Conservation (phyloP, 1,284 basidiomycete species). For the Hemileia vastatrix region DNA sequence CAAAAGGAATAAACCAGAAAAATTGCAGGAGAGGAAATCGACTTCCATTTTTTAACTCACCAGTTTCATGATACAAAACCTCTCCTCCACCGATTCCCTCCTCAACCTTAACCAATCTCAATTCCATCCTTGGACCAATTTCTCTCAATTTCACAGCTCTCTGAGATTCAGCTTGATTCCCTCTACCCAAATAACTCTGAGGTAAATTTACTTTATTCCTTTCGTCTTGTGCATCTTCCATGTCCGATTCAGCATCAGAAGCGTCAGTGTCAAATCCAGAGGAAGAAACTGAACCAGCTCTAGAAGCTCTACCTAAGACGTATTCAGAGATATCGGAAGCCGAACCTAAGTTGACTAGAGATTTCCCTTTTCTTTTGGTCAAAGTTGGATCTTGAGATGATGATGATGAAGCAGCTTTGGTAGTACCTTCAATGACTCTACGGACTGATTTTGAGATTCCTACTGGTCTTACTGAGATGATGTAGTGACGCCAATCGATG, state of each 20-base stretch:
- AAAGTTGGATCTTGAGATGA: conserved; percentile 37
- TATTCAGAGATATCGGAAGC: conserved; percentile 95
- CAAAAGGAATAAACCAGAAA: conserved; percentile 6
- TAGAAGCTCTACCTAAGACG: conserved; percentile 63
- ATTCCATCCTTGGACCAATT: conserved; percentile 88
- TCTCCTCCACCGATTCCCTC: conserved; percentile 60
- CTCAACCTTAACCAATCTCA: conserved; percentile 83
- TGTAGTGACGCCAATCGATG: conserved; percentile 85
- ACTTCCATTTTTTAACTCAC: conserved; percentile 48
- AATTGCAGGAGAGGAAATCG: neutral
- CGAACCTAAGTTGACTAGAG: conserved; percentile 66
- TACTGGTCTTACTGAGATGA: conserved; percentile 89
- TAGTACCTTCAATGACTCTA: conserved; percentile 64
- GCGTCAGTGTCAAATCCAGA: conserved; percentile 55
- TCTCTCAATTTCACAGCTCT: conserved; percentile 86
- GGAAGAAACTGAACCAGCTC: conserved; percentile 50
- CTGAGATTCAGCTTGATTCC: conserved; percentile 80
- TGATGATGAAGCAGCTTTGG: conserved; percentile 46
- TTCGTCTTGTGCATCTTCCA: conserved; percentile 65
- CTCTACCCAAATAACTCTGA: conserved; percentile 85
- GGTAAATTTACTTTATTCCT: conserved; percentile 60
- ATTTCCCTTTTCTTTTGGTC: conserved; percentile 33
- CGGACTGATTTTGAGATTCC: conserved; percentile 89
- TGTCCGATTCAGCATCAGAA: conserved; percentile 59
- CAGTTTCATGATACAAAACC: conserved; percentile 84